Evolutionary conservation across 2,329 filamentous ascomycete genomes (phyloP), one percentile per base, ranked within the genome.

Genomic region (Scedosporium boydii): DNA sequence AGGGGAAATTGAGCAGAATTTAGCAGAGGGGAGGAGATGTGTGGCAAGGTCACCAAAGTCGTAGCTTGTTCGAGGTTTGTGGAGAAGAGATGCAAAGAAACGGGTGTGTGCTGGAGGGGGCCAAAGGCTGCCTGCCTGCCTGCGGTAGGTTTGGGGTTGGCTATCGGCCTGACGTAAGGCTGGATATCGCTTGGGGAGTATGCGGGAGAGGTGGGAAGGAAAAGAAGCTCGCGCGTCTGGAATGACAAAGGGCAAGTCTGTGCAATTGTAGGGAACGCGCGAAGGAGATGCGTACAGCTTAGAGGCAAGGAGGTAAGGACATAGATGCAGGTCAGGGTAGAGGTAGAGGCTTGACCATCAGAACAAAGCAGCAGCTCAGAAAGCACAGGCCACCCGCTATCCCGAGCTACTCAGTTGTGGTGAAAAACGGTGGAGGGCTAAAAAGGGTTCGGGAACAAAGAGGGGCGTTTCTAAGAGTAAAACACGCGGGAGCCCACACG

Each of bases 141-240:
- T 44, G 41, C 56, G 42, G 23, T 59, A 58, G 44, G 27, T 26
- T 51, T 59, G 42, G 10, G 61, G 34, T 38, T 51, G 48, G 48
- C 16, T 48, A 18, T 48, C 41, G 38, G 44, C 61, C 55, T 58
- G 61, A 62, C 56, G 57, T 59, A 59, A 62, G 57, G 55, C 18
- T 23, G 18, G 23, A 14, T 14, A n/a, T n/a, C n/a, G 18, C 34
- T 12, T 44, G 6, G 48, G 18, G 41, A 56, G 34, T 34, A 27
- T 34, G 21, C 18, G 41, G 56, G 51, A 26, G 42, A 41, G 46
- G 27, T 18, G 58, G 7, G 27, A 38, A 23, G 6, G 48, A 51
- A 46, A 16, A 18, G 26, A 41, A 62, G 34, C 48, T 46, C 56
- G 38, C 41, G 29, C 34, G 60, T 34, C 23, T 6, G 27, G 29